phyloP scores from a whole-genome alignment of 2,329 filamentous ascomycete species.

The Leptographium flavum region DNA sequence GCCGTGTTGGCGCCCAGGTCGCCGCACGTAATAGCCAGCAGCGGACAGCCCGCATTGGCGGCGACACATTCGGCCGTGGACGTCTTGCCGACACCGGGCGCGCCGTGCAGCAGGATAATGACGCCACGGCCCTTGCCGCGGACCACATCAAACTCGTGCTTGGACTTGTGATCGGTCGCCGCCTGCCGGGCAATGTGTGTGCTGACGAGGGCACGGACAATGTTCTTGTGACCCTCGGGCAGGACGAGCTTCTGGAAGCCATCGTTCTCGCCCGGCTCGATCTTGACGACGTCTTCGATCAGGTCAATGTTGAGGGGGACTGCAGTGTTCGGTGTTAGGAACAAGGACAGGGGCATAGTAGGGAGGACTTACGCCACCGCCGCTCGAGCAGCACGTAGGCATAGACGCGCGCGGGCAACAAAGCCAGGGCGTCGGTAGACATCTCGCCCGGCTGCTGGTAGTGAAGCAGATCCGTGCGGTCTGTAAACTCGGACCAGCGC shows the following conservation, averaged over 20 bases:
- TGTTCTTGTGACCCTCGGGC: neutral
- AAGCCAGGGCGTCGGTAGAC: neutral
- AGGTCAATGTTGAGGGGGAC: neutral
- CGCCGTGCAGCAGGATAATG: constrained; percentile 3
- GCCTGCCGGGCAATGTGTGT: neutral
- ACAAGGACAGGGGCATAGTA: neutral
- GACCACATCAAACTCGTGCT: neutral
- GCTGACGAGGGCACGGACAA: neutral
- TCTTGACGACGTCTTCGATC: neutral
- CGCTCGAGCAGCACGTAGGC: neutral
- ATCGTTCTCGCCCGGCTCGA: neutral
- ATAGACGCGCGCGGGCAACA: neutral
- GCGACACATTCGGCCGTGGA: constrained; percentile 1
- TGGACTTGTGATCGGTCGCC: neutral
- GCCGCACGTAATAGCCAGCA: neutral
- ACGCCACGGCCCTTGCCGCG: neutral
- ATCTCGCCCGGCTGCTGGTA: neutral
- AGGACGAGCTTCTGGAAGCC: neutral
- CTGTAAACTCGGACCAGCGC: neutral
- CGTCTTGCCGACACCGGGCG: constrained; percentile 4
- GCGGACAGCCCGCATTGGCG: neutral
- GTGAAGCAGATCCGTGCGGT: neutral
- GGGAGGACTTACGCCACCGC: neutral
- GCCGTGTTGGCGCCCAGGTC: constrained; percentile 2
- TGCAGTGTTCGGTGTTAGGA: neutral